phyloP scores from a whole-genome alignment of 1,284 basidiomycete species.

The Puccinia horiana region DNA sequence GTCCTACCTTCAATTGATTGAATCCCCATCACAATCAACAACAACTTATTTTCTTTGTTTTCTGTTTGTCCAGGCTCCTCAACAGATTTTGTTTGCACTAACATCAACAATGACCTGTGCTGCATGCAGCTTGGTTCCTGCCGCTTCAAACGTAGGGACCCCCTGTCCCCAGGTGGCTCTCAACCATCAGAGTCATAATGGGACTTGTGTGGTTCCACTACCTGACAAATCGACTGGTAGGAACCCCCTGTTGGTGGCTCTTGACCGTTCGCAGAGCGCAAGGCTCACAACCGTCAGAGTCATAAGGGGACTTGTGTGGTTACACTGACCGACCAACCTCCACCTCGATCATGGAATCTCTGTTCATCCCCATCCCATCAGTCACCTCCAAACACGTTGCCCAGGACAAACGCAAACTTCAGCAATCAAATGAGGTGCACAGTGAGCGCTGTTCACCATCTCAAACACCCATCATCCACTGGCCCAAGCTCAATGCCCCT shows the following conservation, averaged over 20 bases:
- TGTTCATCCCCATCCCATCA: background rate
- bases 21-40: no score
- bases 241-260: slow-evolving; percentile 1
- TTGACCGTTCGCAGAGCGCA: background rate
- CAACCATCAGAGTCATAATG: slow-evolving; percentile 1
- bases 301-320: slow-evolving; percentile 9
- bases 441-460: background rate
- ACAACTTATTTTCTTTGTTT: no score
- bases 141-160: no score
- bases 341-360: background rate
- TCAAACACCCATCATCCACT: background rate
- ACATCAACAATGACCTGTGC: no score
- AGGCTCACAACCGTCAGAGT: slow-evolving; percentile 3
- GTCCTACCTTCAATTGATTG: no score
- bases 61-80: no score
- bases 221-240: background rate
- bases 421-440: background rate
- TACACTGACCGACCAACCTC: background rate
- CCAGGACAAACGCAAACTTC: background rate
- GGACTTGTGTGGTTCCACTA: background rate
- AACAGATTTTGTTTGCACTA: no score
- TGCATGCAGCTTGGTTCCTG: no score
- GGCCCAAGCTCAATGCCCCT: background rate
- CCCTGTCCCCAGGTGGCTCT: slow-evolving; percentile 3
- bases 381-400: background rate